Percentiles rank a stretch among this genome's conserved stretches.
These are phyloP conservation scores for Collybia nuda DNA, from an alignment of 768 basidiomycete species.

Conservation along the genomic window DNA sequence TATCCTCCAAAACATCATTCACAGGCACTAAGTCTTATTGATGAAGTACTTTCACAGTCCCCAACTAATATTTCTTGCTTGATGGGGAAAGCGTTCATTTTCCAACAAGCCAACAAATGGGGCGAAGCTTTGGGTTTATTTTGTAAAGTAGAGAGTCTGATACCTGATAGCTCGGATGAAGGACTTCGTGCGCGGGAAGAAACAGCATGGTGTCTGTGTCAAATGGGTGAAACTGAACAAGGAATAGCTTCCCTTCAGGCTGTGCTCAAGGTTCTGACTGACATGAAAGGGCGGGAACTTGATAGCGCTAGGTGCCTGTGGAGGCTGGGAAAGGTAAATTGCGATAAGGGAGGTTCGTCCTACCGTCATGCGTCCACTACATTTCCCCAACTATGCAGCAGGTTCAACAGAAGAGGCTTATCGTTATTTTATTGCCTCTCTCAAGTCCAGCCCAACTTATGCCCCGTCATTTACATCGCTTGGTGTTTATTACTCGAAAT, in stretches of 20 bases:
- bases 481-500: slow-evolving; percentile 84
- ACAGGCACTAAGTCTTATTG: slow-evolving; percentile 72
- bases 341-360: slow-evolving; percentile 67
- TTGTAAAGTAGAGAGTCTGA: slow-evolving; percentile 48
- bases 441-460: slow-evolving; percentile 73
- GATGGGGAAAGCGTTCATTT: slow-evolving; percentile 74
- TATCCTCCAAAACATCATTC: slow-evolving; percentile 89
- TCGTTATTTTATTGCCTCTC: slow-evolving; percentile 72
- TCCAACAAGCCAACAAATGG: slow-evolving; percentile 68
- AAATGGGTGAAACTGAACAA: slow-evolving; percentile 42
- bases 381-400: slow-evolving; percentile 20
- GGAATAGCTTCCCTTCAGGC: slow-evolving; percentile 48
- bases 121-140: slow-evolving; percentile 64
- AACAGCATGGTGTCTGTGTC: slow-evolving; percentile 79
- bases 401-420: slow-evolving; percentile 66
- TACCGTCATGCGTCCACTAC: not conserved
- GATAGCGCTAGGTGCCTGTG: slow-evolving; percentile 81
- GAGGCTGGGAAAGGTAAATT: slow-evolving; percentile 77
- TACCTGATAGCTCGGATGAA: slow-evolving; percentile 42
- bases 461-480: slow-evolving; percentile 94
- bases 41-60: slow-evolving; percentile 64
- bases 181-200: slow-evolving; percentile 77
- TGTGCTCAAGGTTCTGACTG: slow-evolving; percentile 45
- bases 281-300: slow-evolving; percentile 44
- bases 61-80: slow-evolving; percentile 65